Percentiles rank a stretch among this genome's conserved stretches.
These are phyloP conservation scores for Akebia trifoliata DNA, from an alignment of 164 flowering plant species.

Conservation along the genomic window DNA sequence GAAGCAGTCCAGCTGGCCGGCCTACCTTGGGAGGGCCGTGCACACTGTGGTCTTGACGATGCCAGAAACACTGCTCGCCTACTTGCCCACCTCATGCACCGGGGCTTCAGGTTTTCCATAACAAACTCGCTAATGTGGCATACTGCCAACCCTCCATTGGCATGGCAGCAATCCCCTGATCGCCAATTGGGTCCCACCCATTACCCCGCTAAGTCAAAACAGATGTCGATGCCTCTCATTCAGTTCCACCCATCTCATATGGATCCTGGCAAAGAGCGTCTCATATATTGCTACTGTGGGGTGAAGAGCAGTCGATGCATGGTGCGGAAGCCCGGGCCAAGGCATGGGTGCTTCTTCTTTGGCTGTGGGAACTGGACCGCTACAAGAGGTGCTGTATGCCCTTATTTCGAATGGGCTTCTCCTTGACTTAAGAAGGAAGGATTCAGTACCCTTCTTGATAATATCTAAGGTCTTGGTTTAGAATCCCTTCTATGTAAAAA, in stretches of 20 bases:
- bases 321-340: constrained; percentile 72
- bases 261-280: constrained; percentile 21
- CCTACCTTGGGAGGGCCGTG: constrained; percentile 88
- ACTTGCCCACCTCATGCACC: constrained; percentile 61
- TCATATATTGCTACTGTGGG: constrained; percentile 63
- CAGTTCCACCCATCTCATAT: constrained; percentile 33
- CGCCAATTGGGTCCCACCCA: constrained; percentile 15
- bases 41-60: constrained; percentile 96
- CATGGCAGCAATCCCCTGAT: constrained; percentile 38
- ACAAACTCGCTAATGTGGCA: constrained; percentile 73
- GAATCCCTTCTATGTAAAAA: constrained; percentile 12
- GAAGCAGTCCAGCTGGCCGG: constrained; percentile 94
- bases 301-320: constrained; percentile 57
- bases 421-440: constrained; percentile 21
- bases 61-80: constrained; percentile 94
- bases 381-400: constrained; percentile 67
- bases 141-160: constrained; percentile 29
- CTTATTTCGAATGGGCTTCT: constrained; percentile 73
- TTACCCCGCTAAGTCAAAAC: constrained; percentile 29
- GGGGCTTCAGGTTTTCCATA: constrained; percentile 73
- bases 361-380: constrained; percentile 93
- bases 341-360: constrained; percentile 75
- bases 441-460: background rate
- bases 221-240: constrained; percentile 22
- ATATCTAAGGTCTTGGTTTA: constrained; percentile 10